Evolutionary conservation across 2,329 filamentous ascomycete genomes (phyloP).

Genomic region (Periconia digitata): DNA sequence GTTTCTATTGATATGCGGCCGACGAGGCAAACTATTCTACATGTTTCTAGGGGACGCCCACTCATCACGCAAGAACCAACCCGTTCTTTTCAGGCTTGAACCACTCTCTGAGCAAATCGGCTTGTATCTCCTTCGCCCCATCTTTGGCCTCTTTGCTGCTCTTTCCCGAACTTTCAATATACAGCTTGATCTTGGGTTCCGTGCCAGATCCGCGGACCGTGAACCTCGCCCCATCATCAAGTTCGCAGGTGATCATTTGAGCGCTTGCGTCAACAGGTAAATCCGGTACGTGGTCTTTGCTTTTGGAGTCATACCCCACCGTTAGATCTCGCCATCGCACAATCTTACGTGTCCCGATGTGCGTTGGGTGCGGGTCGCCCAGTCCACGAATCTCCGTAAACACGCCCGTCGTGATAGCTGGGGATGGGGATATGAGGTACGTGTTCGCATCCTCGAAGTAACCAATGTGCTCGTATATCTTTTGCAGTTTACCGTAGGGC

Average conservation of each 20-base stretch:
- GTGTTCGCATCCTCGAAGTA: slow-evolving; percentile 66
- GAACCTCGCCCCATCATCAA: slow-evolving; percentile 58
- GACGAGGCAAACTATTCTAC: no score
- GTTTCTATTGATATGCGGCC: neutral
- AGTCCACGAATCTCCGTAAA: slow-evolving; percentile 57
- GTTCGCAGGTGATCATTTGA: slow-evolving; percentile 66
- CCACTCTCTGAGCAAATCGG: slow-evolving; percentile 53
- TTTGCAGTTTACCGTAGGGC: slow-evolving; percentile 58
- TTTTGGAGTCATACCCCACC: slow-evolving; percentile 60
- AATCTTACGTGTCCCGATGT: slow-evolving; percentile 56
- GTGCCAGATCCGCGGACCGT: slow-evolving; percentile 65
- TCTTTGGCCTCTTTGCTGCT: slow-evolving; percentile 46
- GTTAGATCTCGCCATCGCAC: slow-evolving; percentile 64
- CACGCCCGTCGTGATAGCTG: slow-evolving; percentile 54
- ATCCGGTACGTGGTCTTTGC: slow-evolving; percentile 53
- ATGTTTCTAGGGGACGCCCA: no score
- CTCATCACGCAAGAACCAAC: slow-evolving; percentile 36
- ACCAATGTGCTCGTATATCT: slow-evolving; percentile 60
- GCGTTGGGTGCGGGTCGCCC: slow-evolving; percentile 45
- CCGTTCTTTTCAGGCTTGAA: slow-evolving; percentile 46
- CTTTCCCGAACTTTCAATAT: slow-evolving; percentile 53
- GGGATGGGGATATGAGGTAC: slow-evolving; percentile 62
- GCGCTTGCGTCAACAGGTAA: slow-evolving; percentile 59
- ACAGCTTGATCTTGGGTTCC: slow-evolving; percentile 67
- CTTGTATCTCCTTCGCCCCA: slow-evolving; percentile 49